Conservation (phyloP, 768 basidiomycete species). For the Lentinula guzmanii region DNA sequence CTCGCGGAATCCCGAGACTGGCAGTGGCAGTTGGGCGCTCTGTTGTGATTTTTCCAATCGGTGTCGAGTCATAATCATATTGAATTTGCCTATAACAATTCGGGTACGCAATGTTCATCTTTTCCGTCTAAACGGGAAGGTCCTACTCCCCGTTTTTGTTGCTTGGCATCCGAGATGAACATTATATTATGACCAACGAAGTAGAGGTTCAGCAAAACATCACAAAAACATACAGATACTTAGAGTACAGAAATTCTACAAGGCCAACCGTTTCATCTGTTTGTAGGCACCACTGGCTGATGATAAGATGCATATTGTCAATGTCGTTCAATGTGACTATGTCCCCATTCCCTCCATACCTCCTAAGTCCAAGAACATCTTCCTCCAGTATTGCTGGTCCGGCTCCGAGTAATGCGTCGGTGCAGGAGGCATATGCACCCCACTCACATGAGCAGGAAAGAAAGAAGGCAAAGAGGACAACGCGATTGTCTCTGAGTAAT, state of each 20-base stretch:
- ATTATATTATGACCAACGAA: too few species aligned
- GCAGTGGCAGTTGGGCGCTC: slow-evolving; percentile 61
- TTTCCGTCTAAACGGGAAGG: too few species aligned
- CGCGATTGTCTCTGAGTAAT: neutral
- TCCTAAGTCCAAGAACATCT: slow-evolving; percentile 72
- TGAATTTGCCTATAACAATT: neutral
- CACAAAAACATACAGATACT: neutral
- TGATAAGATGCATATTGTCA: too few species aligned
- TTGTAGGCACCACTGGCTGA: neutral
- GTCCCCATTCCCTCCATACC: slow-evolving; percentile 29
- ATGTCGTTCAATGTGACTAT: neutral
- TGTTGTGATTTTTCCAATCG: slow-evolving; percentile 58
- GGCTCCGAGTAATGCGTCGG: slow-evolving; percentile 31
- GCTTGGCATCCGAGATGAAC: too few species aligned
- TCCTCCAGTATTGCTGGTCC: slow-evolving; percentile 69
- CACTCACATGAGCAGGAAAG: neutral
- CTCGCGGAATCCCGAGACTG: slow-evolving; percentile 56
- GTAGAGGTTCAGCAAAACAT: too few species aligned
- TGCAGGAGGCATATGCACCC: slow-evolving; percentile 5
- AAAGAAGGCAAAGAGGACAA: neutral
- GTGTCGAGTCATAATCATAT: slow-evolving; percentile 37
- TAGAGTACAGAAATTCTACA: neutral
- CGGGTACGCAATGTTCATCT: neutral
- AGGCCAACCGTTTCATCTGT: too few species aligned
- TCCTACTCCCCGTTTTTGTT: too few species aligned